These are phyloP conservation scores for Plantago ovata DNA, from an alignment of 257 asterid species.

Conservation along the genomic window DNA sequence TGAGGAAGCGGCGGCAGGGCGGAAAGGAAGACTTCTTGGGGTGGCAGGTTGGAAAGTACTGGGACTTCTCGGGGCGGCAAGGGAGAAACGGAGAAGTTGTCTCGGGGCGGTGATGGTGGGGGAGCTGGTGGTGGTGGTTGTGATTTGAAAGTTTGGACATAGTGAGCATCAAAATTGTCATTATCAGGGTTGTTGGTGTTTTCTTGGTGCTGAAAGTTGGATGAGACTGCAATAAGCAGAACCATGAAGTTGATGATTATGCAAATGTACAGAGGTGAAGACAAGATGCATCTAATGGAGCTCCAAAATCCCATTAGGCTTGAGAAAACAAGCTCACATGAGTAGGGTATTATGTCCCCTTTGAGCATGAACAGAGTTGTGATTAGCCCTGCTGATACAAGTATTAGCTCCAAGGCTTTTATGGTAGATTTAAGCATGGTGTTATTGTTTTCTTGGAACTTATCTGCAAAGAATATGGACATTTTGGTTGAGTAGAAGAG, in stretches of 20 bases:
- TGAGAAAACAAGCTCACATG: conserved; percentile 26
- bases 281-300: conserved; percentile 27
- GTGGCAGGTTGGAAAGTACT: background rate
- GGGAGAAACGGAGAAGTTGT: too few relatives aligned
- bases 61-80: background rate
- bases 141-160: conserved; percentile 12
- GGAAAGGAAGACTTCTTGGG: background rate
- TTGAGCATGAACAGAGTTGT: conserved; percentile 31
- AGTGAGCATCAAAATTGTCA: conserved; percentile 8
- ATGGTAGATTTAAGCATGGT: conserved; percentile 24
- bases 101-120: conserved; percentile 16
- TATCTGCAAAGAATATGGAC: conserved; percentile 33
- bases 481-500: conserved; percentile 6
- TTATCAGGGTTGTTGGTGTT: conserved; percentile 1
- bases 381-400: conserved; percentile 41
- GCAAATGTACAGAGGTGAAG: conserved; percentile 36
- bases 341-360: conserved; percentile 27
- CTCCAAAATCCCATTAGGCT: conserved; percentile 23
- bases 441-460: conserved; percentile 27
- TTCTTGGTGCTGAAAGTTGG: conserved; percentile 25
- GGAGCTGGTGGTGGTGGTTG: conserved; percentile 19
- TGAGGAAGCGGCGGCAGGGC: conserved; percentile 16
- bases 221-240: conserved; percentile 34
- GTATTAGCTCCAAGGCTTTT: conserved; percentile 40
- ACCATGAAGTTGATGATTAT: conserved; percentile 39